A percentile compares a stretch with the other conserved stretches of the same genome.
Conservation (phyloP, 2,329 filamentous ascomycete genomes). For the Cladophialophora exuberans region DNA sequence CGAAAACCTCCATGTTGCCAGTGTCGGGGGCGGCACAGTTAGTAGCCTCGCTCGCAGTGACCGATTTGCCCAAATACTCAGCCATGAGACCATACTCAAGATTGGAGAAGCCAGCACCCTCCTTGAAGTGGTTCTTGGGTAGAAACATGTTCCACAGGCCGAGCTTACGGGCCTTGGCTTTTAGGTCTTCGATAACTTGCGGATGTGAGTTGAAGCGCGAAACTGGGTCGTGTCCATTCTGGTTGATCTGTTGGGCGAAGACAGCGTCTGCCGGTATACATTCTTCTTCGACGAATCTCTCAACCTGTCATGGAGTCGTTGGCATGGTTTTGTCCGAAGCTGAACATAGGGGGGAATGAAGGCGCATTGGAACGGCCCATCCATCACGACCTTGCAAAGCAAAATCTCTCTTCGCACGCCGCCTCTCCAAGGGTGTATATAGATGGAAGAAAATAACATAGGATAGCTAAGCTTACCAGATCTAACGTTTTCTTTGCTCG, state of each 20-base stretch:
- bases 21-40: constrained; percentile 93
- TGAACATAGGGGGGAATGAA: too few species aligned
- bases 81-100: constrained; percentile 98
- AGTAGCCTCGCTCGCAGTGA: constrained; percentile 79
- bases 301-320: constrained; percentile 59
- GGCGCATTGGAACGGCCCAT: too few species aligned
- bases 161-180: constrained; percentile 76
- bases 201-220: constrained; percentile 81
- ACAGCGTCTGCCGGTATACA: constrained; percentile 85
- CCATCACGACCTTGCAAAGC: too few species aligned
- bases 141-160: constrained; percentile 99
- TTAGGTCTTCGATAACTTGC: constrained; percentile 82
- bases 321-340: too few species aligned
- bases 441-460: background rate
- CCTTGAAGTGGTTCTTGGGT: constrained; percentile 90
- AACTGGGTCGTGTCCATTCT: constrained; percentile 57
- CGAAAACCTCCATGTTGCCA: constrained; percentile 93
- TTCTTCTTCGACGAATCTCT: constrained; percentile 96
- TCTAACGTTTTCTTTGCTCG: constrained; percentile 83
- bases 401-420: too few species aligned
- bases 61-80: constrained; percentile 87
- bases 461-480: constrained; percentile 50
- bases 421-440: too few species aligned
- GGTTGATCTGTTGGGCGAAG: constrained; percentile 70
- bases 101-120: constrained; percentile 84